Evolutionary conservation across 495 filamentous ascomycete species (phyloP), one percentile per base, ranked within the genome.

Genomic region (Amorphotheca resinae): DNA sequence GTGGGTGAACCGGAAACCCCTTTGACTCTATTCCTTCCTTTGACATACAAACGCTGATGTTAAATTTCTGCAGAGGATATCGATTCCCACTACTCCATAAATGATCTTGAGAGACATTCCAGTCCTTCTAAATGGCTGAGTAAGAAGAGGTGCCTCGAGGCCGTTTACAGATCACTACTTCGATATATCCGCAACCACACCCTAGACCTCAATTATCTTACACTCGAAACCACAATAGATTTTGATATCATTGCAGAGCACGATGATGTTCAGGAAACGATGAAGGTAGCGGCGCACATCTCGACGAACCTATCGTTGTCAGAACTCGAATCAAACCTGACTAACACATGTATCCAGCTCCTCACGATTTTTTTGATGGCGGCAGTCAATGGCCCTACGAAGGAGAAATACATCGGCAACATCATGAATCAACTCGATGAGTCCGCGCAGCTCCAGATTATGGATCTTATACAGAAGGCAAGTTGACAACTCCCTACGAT

Each of bases 81-180:
- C 44, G 80, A 87, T 60, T 70, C 72, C 17, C 65, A 74, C 6
- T 79, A 79, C 57, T 85, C 91, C 55, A 63, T 73, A 26, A 72
- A 73, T 47, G 70, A 68, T 49, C 67, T 80, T 22, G 53, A 52
- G 7, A 46, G 79, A 65, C 33, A 69, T 69, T 55, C 72, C 54
- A 48, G 67, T 65, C 49, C 68, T 66, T n/a, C 58, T 17, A 48
- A 45, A 54, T 55, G 52, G 52, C 30, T 55, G 33, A 68, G 52
- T 48, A 74, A 70, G 55, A 70, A 68, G 58, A 68, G 71, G 55
- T 76, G 74, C 55, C 56, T 87, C 38, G 82, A 84, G 61, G 72
- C 77, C 41, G 69, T 87, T 46, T 74, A 79, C 59, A 77, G 77
- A 45, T 67, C 72, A 17, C 61, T 87, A 3, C 66, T 74, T 34